phyloP scores from a whole-genome alignment of 129 eudicot species.

The Mikania micrantha region DNA sequence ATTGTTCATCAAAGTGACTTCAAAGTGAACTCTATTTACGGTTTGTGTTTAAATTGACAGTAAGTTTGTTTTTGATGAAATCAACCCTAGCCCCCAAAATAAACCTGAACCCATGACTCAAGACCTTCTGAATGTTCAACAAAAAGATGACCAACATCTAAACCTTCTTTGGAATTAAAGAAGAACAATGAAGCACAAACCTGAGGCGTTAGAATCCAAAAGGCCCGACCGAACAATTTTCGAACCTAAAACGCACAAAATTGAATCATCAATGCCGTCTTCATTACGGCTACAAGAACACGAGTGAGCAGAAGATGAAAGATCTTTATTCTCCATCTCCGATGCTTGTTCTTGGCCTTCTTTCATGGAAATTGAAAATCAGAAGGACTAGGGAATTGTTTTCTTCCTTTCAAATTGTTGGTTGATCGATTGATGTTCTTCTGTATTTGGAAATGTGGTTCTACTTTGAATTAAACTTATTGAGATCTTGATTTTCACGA shows the following conservation, averaged over 20 bases:
- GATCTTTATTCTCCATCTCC: background rate
- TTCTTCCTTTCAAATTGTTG: too few species aligned
- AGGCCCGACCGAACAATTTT: slow-evolving; percentile 14
- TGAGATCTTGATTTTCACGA: background rate
- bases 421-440: background rate
- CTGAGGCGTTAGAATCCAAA: background rate
- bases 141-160: too few species aligned
- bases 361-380: background rate
- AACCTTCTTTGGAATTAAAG: background rate
- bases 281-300: background rate
- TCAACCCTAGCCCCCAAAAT: background rate
- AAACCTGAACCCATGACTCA: background rate
- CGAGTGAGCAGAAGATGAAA: background rate
- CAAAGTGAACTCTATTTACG: background rate
- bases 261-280: slow-evolving; percentile 13
- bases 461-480: background rate
- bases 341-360: background rate
- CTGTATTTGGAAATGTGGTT: background rate
- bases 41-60: too few species aligned
- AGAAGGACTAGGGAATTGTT: background rate
- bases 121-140: background rate
- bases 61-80: too few species aligned
- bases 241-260: slow-evolving; percentile 24
- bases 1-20: background rate
- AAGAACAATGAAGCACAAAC: background rate